Percentiles rank a stretch among this genome's conserved stretches.
These are phyloP conservation scores for Bacterosira constricta DNA, from an alignment of 108 stramenopile genomes.

Conservation along the genomic window DNA sequence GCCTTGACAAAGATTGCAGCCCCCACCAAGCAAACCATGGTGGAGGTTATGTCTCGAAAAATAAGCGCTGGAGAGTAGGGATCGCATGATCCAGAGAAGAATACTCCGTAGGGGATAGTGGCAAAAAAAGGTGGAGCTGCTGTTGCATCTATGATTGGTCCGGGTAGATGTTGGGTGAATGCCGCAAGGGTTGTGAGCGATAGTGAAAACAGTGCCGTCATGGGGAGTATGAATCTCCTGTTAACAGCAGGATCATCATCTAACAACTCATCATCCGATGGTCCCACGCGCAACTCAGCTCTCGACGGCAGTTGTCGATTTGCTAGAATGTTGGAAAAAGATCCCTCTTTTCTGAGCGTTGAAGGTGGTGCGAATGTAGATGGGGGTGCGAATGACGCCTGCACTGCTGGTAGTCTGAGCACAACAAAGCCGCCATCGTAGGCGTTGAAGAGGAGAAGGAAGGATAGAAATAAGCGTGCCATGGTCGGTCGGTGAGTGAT, in stretches of 20 bases:
- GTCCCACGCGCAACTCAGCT: too few species aligned
- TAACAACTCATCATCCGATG: not conserved
- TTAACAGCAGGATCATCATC: not conserved
- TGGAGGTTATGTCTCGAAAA: constrained; percentile 49
- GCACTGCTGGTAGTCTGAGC: not conserved
- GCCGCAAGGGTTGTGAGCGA: constrained; percentile 31
- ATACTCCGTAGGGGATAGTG: constrained; percentile 27
- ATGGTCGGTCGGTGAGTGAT: too few species aligned
- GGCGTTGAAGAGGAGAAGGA: not conserved
- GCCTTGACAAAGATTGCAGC: constrained; percentile 59
- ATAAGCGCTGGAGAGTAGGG: constrained; percentile 54
- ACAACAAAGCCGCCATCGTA: not conserved
- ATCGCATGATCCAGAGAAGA: constrained; percentile 27
- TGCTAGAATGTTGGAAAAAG: too few species aligned
- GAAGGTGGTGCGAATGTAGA: too few species aligned
- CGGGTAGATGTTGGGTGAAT: constrained; percentile 23
- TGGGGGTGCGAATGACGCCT: too few species aligned
- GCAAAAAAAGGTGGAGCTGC: constrained; percentile 27
- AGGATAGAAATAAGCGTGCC: not conserved
- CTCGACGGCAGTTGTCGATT: too few species aligned
- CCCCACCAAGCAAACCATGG: constrained; percentile 52
- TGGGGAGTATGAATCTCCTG: constrained; percentile 11
- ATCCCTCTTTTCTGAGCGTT: too few species aligned
- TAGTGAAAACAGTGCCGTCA: constrained; percentile 9
- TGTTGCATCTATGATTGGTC: constrained; percentile 37